Conservation (phyloP, 2,329 filamentous ascomycete genomes). For the Metarhizium album region DNA sequence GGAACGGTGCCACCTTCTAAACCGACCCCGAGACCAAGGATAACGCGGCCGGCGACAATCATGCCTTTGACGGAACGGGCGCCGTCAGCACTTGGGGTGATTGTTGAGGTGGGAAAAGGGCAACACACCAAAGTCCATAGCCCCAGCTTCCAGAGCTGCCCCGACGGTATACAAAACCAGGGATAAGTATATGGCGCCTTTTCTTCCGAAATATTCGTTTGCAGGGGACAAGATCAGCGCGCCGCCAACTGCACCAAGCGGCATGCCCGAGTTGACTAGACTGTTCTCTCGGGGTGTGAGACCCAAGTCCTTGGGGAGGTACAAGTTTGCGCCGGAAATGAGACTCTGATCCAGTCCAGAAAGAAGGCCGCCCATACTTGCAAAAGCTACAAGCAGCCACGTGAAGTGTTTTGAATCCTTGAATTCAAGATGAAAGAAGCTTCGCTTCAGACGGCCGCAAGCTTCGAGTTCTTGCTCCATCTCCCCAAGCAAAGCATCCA, state of each 20-base stretch:
- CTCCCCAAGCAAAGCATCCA: conserved; percentile 28
- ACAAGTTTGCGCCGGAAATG: conserved; percentile 61
- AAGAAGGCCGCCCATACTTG: conserved; percentile 64
- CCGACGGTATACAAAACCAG: conserved; percentile 61
- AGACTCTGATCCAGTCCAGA: conserved; percentile 64
- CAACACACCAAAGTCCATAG: conserved; percentile 47
- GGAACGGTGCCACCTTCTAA: conserved; percentile 65
- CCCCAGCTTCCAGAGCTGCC: conserved; percentile 55
- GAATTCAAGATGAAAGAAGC: conserved; percentile 46
- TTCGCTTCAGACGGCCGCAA: conserved; percentile 20
- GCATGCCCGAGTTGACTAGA: conserved; percentile 60
- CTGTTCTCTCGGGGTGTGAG: conserved; percentile 48
- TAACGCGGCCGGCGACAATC: conserved; percentile 57
- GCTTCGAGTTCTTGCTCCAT: conserved; percentile 31
- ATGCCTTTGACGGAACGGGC: conserved; percentile 29
- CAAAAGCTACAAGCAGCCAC: conserved; percentile 57
- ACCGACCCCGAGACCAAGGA: conserved; percentile 61
- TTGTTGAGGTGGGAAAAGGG: not conserved
- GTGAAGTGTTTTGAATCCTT: conserved; percentile 55
- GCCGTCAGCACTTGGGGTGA: not conserved
- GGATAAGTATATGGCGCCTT: conserved; percentile 59
- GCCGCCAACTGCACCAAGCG: conserved; percentile 59
- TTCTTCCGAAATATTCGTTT: conserved; percentile 58
- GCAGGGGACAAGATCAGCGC: conserved; percentile 54
- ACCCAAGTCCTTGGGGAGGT: conserved; percentile 47